Base-by-base conservation (phyloP, 1,284 basidiomycete species). In the Sanghuangporus baumii region DNA sequence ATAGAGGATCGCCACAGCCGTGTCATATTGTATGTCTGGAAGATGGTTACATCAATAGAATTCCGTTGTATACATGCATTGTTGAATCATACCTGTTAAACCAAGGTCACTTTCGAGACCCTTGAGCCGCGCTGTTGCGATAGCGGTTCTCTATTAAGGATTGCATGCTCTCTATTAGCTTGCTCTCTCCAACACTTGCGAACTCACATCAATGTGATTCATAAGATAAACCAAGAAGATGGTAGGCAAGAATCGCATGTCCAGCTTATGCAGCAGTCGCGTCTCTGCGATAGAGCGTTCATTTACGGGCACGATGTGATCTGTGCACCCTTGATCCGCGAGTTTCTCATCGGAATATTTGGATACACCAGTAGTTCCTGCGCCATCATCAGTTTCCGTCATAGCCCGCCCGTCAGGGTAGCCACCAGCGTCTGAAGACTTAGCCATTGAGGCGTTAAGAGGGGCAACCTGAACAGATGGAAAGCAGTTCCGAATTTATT, bases 161-260 rank as follows among this genome's bases (percentile, higher is more conserved):
- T 6, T 18, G 11, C 59, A 1, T 14, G 6, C 57, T 20, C 18
- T 36, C 57, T 31, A 31, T 31, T 5, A 31, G 26, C 26, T 31
- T 31, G 26, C 2, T 31, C 26, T 3, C 26, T 31, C 26, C 26
- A 31, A 16, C 41, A 66, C 43, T 46, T 18, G 16, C 7, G 16
- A 3, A 46, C 80, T 61, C 64, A 87, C 85, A 68, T 87, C 84
- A 59, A 88, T 86, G 67, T 85, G 87, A 67, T 88, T 88, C 82
- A 88, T 81, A 62, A 88, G 76, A 67, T 78, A 87, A 60, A 88
- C 83, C 37, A 85, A 46, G 41, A 84, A 77, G 60, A 88, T 81
- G 0, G 82, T 84, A 0, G 86, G 85, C 62, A 88, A 69, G 1
- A 88, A 71, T 47, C 87, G 75, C 61, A 73, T 72, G 66, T 88